Evolutionary conservation across 306 rosid genomes (phyloP).

Genomic region (Myrica gale): DNA sequence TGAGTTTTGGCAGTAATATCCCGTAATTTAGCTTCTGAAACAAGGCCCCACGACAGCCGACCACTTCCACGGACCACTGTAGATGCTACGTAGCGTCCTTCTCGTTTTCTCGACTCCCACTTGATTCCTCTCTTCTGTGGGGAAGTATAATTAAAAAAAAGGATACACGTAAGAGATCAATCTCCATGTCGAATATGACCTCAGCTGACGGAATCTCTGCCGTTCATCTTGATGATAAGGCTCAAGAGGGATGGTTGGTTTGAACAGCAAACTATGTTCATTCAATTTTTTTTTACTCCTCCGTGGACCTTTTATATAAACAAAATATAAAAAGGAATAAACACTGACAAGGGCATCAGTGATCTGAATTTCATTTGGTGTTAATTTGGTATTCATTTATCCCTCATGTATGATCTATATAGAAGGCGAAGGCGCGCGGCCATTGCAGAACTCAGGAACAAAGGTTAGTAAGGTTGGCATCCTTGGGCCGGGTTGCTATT

Average conservation of each 20-base stretch:
- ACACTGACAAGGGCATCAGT: not conserved
- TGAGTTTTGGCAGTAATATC: not conserved
- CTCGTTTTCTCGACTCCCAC: constrained; percentile 13
- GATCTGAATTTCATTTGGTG: constrained; percentile 45
- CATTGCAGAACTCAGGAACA: constrained; percentile 23
- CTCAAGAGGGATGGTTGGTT: constrained; percentile 21
- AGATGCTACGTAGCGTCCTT: not conserved
- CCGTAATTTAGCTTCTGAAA: not conserved
- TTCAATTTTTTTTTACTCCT: constrained; percentile 18
- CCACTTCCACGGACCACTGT: not conserved
- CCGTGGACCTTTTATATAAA: not conserved
- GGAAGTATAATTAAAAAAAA: not conserved
- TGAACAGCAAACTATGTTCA: constrained; percentile 32
- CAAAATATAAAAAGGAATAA: not conserved
- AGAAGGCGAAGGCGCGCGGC: constrained; percentile 15
- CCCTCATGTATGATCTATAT: constrained; percentile 29
- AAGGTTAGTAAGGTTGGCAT: constrained; percentile 30
- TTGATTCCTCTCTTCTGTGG: constrained; percentile 3
- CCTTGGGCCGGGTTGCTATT: constrained; percentile 12
- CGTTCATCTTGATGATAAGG: constrained; percentile 38
- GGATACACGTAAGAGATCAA: constrained; percentile 1
- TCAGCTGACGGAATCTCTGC: constrained; percentile 23
- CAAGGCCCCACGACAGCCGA: constrained; percentile 16
- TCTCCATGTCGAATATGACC: constrained; percentile 22
- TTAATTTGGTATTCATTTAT: constrained; percentile 34